Evolutionary conservation across 257 asterid genomes (phyloP).

Genomic region (Petunia secreta): DNA sequence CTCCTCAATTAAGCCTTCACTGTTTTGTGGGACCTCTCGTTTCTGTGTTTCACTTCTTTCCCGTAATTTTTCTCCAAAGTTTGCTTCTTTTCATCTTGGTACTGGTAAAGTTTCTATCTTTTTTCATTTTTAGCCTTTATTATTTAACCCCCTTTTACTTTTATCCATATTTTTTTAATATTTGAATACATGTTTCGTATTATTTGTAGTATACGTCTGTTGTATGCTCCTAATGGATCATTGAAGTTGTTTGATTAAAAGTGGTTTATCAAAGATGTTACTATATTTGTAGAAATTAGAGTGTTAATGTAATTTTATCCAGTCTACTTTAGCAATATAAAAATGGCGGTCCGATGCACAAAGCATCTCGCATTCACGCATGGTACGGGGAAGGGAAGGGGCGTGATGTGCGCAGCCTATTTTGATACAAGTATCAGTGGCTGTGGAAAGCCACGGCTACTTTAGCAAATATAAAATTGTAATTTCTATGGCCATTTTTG

Average conservation of each 20-base stretch:
- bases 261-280: background rate
- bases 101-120: conserved; percentile 43
- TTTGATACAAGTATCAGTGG: no score
- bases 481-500: background rate
- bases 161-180: background rate
- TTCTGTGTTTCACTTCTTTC: conserved; percentile 43
- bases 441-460: no score
- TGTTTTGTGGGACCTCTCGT: conserved; percentile 51
- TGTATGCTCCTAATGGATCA: background rate
- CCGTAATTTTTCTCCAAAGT: conserved; percentile 37
- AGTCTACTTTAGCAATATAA: no score
- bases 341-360: no score
- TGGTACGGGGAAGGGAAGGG: no score
- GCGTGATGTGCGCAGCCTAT: no score
- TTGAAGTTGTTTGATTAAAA: no score
- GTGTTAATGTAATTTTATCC: background rate
- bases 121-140: background rate
- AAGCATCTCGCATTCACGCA: no score
- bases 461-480: no score
- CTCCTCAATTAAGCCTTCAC: conserved; percentile 76
- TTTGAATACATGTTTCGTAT: background rate
- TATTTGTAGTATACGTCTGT: no score
- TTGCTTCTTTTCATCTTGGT: conserved; percentile 47
- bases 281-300: background rate
- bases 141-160: background rate